Evolutionary conservation across 163 green algal genomes (phyloP).

Genomic region (Botryococcus braunii): DNA sequence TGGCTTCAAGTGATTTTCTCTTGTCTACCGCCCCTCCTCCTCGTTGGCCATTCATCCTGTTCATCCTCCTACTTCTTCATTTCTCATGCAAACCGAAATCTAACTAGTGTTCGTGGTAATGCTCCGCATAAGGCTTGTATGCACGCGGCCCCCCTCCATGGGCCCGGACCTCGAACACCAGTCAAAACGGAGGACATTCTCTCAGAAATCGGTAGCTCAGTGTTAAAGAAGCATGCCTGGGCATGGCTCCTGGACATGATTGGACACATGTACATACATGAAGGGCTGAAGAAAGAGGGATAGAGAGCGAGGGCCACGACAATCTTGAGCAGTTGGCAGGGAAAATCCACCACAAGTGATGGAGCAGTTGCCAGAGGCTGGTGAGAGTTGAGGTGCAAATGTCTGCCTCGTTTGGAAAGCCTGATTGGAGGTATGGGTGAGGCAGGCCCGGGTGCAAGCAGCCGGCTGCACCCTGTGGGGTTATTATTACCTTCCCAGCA

Average conservation of each 20-base stretch:
- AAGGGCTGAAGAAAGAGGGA: neutral
- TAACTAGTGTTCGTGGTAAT: too few relatives aligned
- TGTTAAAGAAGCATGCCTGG: too few relatives aligned
- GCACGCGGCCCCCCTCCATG: too few relatives aligned
- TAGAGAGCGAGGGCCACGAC: neutral
- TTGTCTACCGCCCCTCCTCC: too few relatives aligned
- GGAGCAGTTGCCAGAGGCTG: neutral
- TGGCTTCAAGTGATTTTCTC: too few relatives aligned
- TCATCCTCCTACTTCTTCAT: too few relatives aligned
- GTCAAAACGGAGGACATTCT: too few relatives aligned
- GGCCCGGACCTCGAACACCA: too few relatives aligned
- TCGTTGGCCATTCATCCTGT: too few relatives aligned
- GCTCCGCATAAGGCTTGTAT: too few relatives aligned
- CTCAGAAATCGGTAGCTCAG: too few relatives aligned
- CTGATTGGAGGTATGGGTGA: neutral
- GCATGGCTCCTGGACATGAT: neutral
- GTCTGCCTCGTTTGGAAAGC: neutral
- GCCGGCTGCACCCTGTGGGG: conserved; percentile 36
- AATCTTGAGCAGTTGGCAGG: neutral
- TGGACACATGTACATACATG: neutral
- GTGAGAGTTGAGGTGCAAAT: neutral
- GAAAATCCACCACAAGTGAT: neutral
- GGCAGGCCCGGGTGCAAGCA: conserved; percentile 20
- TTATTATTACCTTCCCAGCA: conserved; percentile 43
- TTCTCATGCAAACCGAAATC: too few relatives aligned